Percentiles rank a stretch among this genome's conserved stretches.
These are phyloP conservation scores for Cercophora sp. DNA, from an alignment of 495 filamentous ascomycete genomes.

Conservation along the genomic window DNA sequence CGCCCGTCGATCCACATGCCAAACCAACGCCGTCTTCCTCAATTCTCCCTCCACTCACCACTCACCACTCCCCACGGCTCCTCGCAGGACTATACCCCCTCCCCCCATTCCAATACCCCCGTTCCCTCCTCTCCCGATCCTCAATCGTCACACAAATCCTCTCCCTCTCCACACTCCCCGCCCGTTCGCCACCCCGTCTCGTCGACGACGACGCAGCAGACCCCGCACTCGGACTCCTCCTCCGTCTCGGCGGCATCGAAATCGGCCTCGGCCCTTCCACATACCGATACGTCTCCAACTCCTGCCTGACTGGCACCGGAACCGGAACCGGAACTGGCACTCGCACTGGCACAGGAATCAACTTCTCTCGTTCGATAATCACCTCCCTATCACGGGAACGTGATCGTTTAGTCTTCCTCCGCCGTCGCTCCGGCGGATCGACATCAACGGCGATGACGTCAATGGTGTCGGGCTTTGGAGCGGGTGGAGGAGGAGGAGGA, in stretches of 20 bases:
- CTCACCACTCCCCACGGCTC: too few relatives aligned
- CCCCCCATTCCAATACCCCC: neutral
- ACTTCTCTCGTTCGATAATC: conserved; percentile 46
- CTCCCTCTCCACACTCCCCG: conserved; percentile 4
- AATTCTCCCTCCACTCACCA: too few relatives aligned
- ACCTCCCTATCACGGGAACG: conserved; percentile 34
- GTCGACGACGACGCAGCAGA: too few relatives aligned
- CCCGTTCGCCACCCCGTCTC: too few relatives aligned
- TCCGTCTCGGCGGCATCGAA: conserved; percentile 2
- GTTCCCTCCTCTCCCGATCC: conserved; percentile 8
- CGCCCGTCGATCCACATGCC: too few relatives aligned
- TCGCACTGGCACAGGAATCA: conserved; percentile 35
- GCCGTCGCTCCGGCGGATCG: conserved; percentile 32
- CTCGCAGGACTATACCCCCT: neutral
- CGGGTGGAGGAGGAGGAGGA: conserved; percentile 21
- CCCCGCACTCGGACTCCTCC: neutral
- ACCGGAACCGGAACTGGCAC: conserved; percentile 31
- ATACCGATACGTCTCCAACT: conserved; percentile 45
- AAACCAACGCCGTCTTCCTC: too few relatives aligned
- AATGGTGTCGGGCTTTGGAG: conserved; percentile 35
- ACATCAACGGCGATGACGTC: conserved; percentile 53
- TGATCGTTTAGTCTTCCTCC: conserved; percentile 20
- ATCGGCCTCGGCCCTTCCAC: conserved; percentile 2
- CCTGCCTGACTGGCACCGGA: conserved; percentile 24
- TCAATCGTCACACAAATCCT: conserved; percentile 13